These are phyloP conservation scores for Hericium coralloides DNA, from an alignment of 768 basidiomycete species.

Conservation along the genomic window DNA sequence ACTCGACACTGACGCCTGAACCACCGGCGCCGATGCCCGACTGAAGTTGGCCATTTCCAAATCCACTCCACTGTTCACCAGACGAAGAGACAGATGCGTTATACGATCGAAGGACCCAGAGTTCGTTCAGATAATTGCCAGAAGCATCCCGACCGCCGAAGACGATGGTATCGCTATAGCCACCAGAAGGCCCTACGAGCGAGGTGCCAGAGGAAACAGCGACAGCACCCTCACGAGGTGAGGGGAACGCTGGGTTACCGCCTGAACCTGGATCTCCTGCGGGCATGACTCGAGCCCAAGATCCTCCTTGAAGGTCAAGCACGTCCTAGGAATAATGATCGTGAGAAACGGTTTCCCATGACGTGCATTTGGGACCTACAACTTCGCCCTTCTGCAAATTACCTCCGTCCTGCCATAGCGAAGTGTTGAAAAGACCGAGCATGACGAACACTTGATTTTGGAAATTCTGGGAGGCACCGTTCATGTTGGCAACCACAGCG, in stretches of 20 bases:
- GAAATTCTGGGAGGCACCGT: slow-evolving; percentile 46
- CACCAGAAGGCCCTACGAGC: slow-evolving; percentile 44
- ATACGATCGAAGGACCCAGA: slow-evolving; percentile 76
- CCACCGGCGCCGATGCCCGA: slow-evolving; percentile 60
- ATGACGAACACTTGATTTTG: slow-evolving; percentile 57
- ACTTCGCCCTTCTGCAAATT: slow-evolving; percentile 65
- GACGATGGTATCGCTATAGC: slow-evolving; percentile 61
- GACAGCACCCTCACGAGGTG: slow-evolving; percentile 62
- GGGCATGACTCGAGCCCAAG: slow-evolving; percentile 68
- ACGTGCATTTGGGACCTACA: slow-evolving; percentile 30
- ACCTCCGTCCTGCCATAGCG: slow-evolving; percentile 58
- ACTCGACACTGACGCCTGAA: slow-evolving; percentile 53
- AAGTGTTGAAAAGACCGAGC: slow-evolving; percentile 56
- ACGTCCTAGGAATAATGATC: slow-evolving; percentile 36
- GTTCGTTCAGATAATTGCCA: slow-evolving; percentile 61
- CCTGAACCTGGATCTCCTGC: slow-evolving; percentile 60
- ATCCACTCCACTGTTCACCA: slow-evolving; percentile 51
- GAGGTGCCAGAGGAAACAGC: slow-evolving; percentile 44
- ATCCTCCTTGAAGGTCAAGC: slow-evolving; percentile 47
- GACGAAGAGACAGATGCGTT: slow-evolving; percentile 49
- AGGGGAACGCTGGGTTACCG: slow-evolving; percentile 44
- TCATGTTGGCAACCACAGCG: slow-evolving; percentile 52
- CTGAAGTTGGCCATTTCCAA: slow-evolving; percentile 51
- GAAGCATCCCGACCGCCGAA: slow-evolving; percentile 67
- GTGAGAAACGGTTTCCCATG: background rate